Evolutionary conservation across 768 basidiomycete species (phyloP).

Genomic region (Coprinopsis cinerea): DNA sequence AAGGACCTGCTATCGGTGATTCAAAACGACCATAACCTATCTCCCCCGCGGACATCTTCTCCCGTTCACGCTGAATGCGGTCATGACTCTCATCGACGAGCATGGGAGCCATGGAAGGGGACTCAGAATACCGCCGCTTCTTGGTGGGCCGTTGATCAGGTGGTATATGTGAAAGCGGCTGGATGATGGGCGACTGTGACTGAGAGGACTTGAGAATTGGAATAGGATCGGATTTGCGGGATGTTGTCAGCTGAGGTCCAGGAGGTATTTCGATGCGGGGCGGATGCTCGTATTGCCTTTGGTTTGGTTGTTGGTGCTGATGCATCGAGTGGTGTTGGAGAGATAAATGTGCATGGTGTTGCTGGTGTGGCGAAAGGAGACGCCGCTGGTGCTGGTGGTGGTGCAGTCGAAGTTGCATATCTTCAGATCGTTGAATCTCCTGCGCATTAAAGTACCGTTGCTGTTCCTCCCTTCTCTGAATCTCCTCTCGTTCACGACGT

Average conservation of each 20-base stretch:
- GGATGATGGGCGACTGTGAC: slow-evolving; percentile 14
- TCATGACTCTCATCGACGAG: slow-evolving; percentile 20
- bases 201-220: slow-evolving; percentile 13
- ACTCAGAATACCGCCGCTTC: slow-evolving; percentile 39
- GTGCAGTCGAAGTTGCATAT: slow-evolving; percentile 20
- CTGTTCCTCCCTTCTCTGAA: slow-evolving; percentile 14
- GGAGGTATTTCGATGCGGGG: slow-evolving; percentile 17
- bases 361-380: slow-evolving; percentile 19
- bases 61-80: slow-evolving; percentile 24
- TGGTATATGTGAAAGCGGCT: slow-evolving; percentile 12
- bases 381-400: slow-evolving; percentile 20
- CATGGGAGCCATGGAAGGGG: slow-evolving; percentile 23
- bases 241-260: slow-evolving; percentile 13
- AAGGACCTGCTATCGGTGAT: slow-evolving; percentile 16
- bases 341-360: slow-evolving; percentile 3
- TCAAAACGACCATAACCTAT: slow-evolving; percentile 27
- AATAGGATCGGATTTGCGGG: slow-evolving; percentile 16
- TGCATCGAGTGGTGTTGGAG: slow-evolving; percentile 3
- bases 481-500: slow-evolving; percentile 12
- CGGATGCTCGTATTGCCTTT: slow-evolving; percentile 14
- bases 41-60: slow-evolving; percentile 27
- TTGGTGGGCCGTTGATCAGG: slow-evolving; percentile 28
- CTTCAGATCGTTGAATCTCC: slow-evolving; percentile 11
- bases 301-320: slow-evolving; percentile 6
- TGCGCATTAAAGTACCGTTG: slow-evolving; percentile 17